Base-by-base conservation (phyloP, 2,329 filamentous ascomycete species). In the Paecilomyces formosus region DNA sequence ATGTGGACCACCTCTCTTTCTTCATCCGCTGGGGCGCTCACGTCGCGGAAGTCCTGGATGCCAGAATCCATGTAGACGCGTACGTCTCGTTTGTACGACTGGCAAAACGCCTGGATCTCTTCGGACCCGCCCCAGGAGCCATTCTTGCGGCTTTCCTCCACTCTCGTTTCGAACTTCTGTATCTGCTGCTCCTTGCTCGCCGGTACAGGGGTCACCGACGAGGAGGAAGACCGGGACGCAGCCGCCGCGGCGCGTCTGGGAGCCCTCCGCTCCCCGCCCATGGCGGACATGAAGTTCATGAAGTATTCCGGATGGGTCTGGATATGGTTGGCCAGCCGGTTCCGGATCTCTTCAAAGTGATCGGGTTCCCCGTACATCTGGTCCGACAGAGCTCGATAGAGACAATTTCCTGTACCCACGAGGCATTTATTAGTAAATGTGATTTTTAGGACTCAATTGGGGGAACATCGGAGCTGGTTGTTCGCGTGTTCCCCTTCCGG, bases 301-400 rank as follows among this genome's bases (percentile, higher is more conserved):
- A 87, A 89, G 67, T 87, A 83, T 56, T 80, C 78, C 58, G 80
- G 76, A 67, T 87, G 78, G 28, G 77, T 75, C 60, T 81, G 80
- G 78, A 89, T 87, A 70, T 88, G 84, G 59, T 81, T 72, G 63
- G 88, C 83, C 55, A 87, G 79, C 53, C 72, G 74, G 54, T 77
- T 74, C 55, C 87, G 85, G 65, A 89, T 85, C 64, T 82, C 77
- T 57, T 75, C 70, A 67, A 85, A 82, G 62, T 81, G 76, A 60
- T 79, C 75, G 66, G 85, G 82, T 66, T 82, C 73, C 62, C 85
- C 86, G 68, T 84, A 87, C 56, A 88, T 72, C 76, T 89, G 85
- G 69, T 88, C 85, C 62, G 84, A 85, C 45, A 88, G 77, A 61
- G 85, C 85, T 71, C 85, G 84, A 76, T 88, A 88, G 39, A 88